Base-by-base conservation (phyloP, 306 rosid genomes). In the Medicago arabica region DNA sequence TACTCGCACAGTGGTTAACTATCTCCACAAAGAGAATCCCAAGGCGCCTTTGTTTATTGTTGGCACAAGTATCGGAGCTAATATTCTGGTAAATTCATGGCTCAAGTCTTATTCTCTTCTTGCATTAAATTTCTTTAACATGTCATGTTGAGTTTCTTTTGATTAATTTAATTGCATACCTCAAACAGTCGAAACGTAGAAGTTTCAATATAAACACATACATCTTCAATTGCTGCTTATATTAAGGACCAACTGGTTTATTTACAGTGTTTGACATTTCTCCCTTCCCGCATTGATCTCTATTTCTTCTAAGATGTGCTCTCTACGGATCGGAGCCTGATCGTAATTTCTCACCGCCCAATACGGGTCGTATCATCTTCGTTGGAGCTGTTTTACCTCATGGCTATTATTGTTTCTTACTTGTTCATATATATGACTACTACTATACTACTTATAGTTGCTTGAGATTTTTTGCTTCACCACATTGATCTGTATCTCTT, bases 11-110 rank as follows among this genome's bases (percentile, higher is more conserved):
- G 87, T 95, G 17, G 77, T 88, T 62, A 84, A 82, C 64, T 87
- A 90, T 74, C 83, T 95, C 40, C 97, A 95, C 84, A 64, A 77
- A 46, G 89, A 90, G 79, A 77, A 86, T 73, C 92, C 97, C 43
- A 80, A 62, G 47, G 82, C 92, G 70, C 97, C 99, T 67, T 79
- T 95, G 73, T 95, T 89, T 86, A 69, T 87, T 39, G 88, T 92
- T 68, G 98, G 98, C 81, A 89, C 91, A 74, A 95, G 98, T 73
- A 85, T 92, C 39, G 98, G 98, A 75, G 98, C 98, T 74, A 95
- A 95, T 58, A 66, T 95, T 84, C 86, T 95, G 94, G 98, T 92
- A 87, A 78, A 60, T 71, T 77, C 46, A 7, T 8, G 11, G 44
- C 67, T 75, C 14, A 21, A 65, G 31, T 75, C 70, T 70, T 75